Conservation (phyloP, 108 stramenopile genomes). For the Conticribra guillardii region DNA sequence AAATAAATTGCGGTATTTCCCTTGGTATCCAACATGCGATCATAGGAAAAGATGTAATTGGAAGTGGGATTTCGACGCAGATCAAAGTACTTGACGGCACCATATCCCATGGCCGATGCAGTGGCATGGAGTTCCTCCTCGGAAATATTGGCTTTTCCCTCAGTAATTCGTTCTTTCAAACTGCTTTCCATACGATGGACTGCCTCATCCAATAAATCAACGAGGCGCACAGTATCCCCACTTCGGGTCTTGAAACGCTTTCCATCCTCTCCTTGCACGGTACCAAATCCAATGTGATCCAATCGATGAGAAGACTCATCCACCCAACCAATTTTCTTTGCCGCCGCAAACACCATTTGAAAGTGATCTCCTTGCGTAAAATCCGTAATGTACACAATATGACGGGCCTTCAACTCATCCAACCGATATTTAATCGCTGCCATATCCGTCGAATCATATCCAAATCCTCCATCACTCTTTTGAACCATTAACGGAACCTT, state of each 20-base stretch:
- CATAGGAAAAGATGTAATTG: slow-evolving; percentile 99
- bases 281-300: slow-evolving; percentile 98
- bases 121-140: slow-evolving; percentile 84
- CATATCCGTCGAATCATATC: slow-evolving; percentile 99
- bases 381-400: slow-evolving; percentile 97
- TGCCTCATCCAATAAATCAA: slow-evolving; percentile 97
- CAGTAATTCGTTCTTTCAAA: slow-evolving; percentile 77
- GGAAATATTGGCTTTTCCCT: slow-evolving; percentile 69
- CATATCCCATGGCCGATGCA: slow-evolving; percentile 97
- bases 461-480: slow-evolving; percentile 98
- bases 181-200: slow-evolving; percentile 86
- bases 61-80: slow-evolving; percentile 95
- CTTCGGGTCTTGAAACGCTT: slow-evolving; percentile 98
- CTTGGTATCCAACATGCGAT: slow-evolving; percentile 97
- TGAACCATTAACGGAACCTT: slow-evolving; percentile 96
- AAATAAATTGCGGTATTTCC: slow-evolving; percentile 99
- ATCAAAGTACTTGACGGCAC: slow-evolving; percentile 99
- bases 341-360: slow-evolving; percentile 94
- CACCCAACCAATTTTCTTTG: slow-evolving; percentile 92
- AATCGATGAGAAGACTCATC: slow-evolving; percentile 66
- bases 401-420: slow-evolving; percentile 71
- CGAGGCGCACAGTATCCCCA: slow-evolving; percentile 97
- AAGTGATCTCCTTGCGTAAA: slow-evolving; percentile 97
- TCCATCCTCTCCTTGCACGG: slow-evolving; percentile 97
- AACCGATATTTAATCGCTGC: slow-evolving; percentile 97